Conservation (phyloP, 495 filamentous ascomycete species). For the Penicillium atrosanguineum region DNA sequence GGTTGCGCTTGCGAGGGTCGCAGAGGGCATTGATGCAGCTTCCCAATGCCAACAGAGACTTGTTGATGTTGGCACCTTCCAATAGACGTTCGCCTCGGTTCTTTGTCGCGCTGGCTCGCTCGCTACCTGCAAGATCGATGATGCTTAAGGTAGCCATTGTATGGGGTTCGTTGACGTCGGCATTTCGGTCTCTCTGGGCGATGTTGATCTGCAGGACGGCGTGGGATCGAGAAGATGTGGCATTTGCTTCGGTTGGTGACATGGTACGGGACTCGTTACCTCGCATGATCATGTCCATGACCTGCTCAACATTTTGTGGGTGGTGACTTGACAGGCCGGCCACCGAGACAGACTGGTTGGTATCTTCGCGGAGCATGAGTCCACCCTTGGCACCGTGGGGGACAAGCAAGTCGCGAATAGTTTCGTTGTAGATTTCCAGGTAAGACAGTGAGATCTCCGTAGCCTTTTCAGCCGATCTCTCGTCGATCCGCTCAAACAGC, state of each 20-base stretch:
- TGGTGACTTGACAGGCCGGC: slow-evolving; percentile 89
- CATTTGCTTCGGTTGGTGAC: slow-evolving; percentile 96
- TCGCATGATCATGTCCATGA: slow-evolving; percentile 98
- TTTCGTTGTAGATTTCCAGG: slow-evolving; percentile 99
- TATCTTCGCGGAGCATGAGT: slow-evolving; percentile 92
- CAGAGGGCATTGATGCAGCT: slow-evolving; percentile 99
- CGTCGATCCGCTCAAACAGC: slow-evolving; percentile 89
- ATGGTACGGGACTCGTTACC: slow-evolving; percentile 95
- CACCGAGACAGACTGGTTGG: slow-evolving; percentile 89
- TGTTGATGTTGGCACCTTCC: slow-evolving; percentile 99
- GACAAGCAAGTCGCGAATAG: slow-evolving; percentile 90
- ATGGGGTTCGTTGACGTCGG: slow-evolving; percentile 88
- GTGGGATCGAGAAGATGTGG: slow-evolving; percentile 95
- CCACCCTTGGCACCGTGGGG: slow-evolving; percentile 82
- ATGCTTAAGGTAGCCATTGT: slow-evolving; percentile 98
- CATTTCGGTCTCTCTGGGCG: slow-evolving; percentile 89
- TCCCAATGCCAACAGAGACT: slow-evolving; percentile 89
- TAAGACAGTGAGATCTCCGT: slow-evolving; percentile 93
- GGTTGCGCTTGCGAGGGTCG: slow-evolving; percentile 86
- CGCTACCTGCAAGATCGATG: slow-evolving; percentile 95
- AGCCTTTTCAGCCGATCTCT: slow-evolving; percentile 76
- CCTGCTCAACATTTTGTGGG: slow-evolving; percentile 82
- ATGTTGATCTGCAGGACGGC: slow-evolving; percentile 99
- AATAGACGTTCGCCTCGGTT: slow-evolving; percentile 89
- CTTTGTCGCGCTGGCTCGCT: slow-evolving; percentile 94